These are phyloP conservation scores for Silene noctiflora DNA, from an alignment of 179 eudicot species.

Conservation along the genomic window DNA sequence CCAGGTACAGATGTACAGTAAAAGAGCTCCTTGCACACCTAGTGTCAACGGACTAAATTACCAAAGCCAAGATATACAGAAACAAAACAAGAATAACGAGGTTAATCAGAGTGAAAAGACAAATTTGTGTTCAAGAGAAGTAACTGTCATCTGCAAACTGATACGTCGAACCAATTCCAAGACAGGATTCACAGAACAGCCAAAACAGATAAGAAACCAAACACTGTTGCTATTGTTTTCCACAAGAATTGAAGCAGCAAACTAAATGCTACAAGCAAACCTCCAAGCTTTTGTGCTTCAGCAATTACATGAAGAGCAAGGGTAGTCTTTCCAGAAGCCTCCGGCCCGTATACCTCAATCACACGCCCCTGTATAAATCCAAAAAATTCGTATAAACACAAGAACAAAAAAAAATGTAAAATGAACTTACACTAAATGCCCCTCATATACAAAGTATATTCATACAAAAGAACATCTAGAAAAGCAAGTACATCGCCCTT, in stretches of 20 bases:
- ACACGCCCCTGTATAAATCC: slow-evolving; percentile 35
- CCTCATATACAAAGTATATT: background rate
- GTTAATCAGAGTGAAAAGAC: no score
- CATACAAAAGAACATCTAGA: background rate
- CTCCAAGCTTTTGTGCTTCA: slow-evolving; percentile 26
- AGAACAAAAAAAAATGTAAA: background rate
- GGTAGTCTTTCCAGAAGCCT: slow-evolving; percentile 43
- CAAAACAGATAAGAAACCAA: background rate
- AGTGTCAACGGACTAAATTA: background rate
- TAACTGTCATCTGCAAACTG: no score
- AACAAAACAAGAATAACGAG: background rate
- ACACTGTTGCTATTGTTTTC: background rate
- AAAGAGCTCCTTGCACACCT: background rate
- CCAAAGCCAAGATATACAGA: background rate
- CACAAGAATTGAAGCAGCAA: slow-evolving; percentile 7
- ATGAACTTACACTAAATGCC: background rate
- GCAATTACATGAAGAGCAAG: slow-evolving; percentile 40
- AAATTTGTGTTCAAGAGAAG: no score
- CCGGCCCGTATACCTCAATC: slow-evolving; percentile 37
- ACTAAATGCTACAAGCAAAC: background rate
- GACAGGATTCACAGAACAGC: background rate
- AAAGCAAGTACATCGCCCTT: background rate
- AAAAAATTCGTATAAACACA: background rate
- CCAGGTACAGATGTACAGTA: background rate
- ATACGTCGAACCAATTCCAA: background rate